Base-by-base conservation (phyloP, 2,329 filamentous ascomycete genomes). In the Escovopsis weberi region DNA sequence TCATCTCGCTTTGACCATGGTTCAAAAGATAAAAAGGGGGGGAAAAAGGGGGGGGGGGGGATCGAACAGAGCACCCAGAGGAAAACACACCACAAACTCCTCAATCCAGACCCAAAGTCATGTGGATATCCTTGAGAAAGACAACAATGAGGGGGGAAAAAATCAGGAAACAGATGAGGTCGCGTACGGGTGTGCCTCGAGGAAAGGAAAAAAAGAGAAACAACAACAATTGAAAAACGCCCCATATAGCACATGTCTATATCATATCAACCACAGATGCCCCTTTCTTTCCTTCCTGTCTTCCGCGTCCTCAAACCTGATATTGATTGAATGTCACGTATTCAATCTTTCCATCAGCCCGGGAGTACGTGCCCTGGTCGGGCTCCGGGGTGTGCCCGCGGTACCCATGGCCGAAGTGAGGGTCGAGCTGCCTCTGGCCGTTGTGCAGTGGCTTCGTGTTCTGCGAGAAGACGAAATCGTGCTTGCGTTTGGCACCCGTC, bases 401-500 rank as follows among this genome's bases (percentile, higher is more conserved):
- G 28, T 49, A 46, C 19, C 47, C 47, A 4, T 42, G 40, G 18
- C 50, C 45, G 33, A 55, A 53, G 44, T 63, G 58, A 2, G 52
- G 42, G 11, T 66, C 63, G 15, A 53, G 45, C 40, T 61, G 62
- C 26, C 63, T 55, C 46, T 61, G 55, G 3, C 62, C 58, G 34
- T 66, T 63, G 51, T 58, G 56, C 6, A 64, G 53, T 2, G 59
- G 53, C 18, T 54, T 50, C 4, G 46, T 47, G 43, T 48, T 58
- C 38, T 61, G 56, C 7, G 50, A 41, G 39, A 64, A 64, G 43
- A 60, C 57, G 10, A 45, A 46, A 37, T 62, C 59, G 38, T 59
- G 60, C 45, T 64, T 64, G 30, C 61, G 58, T 53, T 64, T 64
- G 35, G 55, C 57, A 2, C 60, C 61, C 0, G 54, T 53, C 5